A percentile compares a stretch with the other conserved stretches of the same genome.
phyloP scores from a whole-genome alignment of 257 asterid genomes.

The Datura wrightii region DNA sequence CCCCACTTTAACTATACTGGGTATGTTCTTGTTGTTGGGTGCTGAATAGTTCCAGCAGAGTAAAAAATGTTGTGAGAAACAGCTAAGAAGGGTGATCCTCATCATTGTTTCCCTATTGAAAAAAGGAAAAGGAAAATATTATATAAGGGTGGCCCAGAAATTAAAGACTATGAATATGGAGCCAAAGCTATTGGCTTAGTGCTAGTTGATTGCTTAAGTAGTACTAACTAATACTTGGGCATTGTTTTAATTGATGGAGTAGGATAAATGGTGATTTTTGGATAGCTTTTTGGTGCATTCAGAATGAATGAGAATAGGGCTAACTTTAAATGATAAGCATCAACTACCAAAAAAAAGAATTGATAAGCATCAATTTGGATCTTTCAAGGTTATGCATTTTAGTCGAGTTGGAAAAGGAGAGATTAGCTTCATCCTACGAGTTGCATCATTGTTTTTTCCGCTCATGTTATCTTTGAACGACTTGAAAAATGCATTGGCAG shows the following conservation, averaged over 20 bases:
- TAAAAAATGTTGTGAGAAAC: not conserved
- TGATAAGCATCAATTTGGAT: not conserved
- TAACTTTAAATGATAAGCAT: not conserved
- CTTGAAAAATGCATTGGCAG: not conserved
- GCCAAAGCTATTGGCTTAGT: not conserved
- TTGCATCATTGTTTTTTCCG: slow-evolving; percentile 22
- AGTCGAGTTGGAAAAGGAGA: not conserved
- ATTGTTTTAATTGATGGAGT: not conserved
- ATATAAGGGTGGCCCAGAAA: too few relatives aligned
- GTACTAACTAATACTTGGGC: not conserved
- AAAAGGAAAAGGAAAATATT: too few relatives aligned
- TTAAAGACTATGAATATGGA: not conserved
- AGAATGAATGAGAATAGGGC: not conserved
- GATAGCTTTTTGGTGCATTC: not conserved
- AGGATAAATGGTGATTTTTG: not conserved
- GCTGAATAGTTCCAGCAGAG: not conserved
- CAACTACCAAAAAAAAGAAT: not conserved
- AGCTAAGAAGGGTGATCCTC: not conserved
- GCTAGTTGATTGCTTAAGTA: not conserved
- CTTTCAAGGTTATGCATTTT: not conserved
- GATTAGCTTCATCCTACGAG: slow-evolving; percentile 28
- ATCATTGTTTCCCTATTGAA: not conserved
- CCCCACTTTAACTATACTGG: too few relatives aligned
- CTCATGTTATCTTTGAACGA: not conserved
- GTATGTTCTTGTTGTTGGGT: not conserved